Base-by-base conservation (phyloP, 164 flowering plant genomes). In the Magnolia changhungtana region DNA sequence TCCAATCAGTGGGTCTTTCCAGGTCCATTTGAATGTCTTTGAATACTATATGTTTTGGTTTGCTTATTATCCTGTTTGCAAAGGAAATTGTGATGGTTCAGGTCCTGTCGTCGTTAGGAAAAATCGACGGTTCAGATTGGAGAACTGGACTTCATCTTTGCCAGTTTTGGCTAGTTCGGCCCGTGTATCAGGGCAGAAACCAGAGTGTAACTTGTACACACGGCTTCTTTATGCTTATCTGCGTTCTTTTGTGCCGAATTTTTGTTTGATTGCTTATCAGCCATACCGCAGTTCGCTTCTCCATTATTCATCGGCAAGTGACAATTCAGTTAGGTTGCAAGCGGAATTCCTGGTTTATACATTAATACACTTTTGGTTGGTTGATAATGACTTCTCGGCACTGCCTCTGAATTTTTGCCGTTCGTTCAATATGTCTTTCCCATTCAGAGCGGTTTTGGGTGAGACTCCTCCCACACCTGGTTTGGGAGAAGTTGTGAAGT, bases 21-120 rank as follows among this genome's bases (percentile, higher is more conserved):
- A 90, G 77, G 78, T 92, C 73, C 90, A 87, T 50, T 82, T 94
- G 87, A 90, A 91, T 81, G 91, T 94, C 67, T 90, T 94, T 69
- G 95, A 92, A 78, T 94, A 92, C 78, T 94, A 84, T 74, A 76
- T 92, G 86, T 92, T 94, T 61, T 94, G 98, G 97, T 94, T 92
- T 81, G 95, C 94, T 11, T 94, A 92, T 81, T 94, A 88, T 75
- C 96, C 96, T 27, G 89, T 94, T 78, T 90, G 90, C 75, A 86
- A 80, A 77, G 94, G 92, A n/a, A 88, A 80, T 50, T 71, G 65
- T 69, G 92, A 86, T 78, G 82, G 74, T 80, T 51, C 74, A 1
- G 77, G 75, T 37, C 55, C 74, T 0, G 81, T 68, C 18, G 82
- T 82, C 0, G 75, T 74, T 37, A 78, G 72, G 67, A 87, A 83